A percentile compares a stretch with the other conserved stretches of the same genome.
These are phyloP conservation scores for Taphrina pruni DNA, from an alignment of 1,139 yeast species.

Conservation along the genomic window DNA sequence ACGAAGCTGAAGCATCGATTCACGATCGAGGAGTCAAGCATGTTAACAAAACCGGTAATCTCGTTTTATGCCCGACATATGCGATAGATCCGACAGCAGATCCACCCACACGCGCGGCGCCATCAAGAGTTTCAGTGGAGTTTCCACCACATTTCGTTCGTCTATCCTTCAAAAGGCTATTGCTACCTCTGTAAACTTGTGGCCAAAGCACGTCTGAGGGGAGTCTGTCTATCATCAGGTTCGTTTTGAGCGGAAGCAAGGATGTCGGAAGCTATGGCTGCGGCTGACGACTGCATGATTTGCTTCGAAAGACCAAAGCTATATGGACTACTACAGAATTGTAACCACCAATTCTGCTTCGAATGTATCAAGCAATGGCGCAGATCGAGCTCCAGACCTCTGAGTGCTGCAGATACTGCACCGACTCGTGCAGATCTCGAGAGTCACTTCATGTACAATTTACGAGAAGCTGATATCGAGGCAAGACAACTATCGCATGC, in stretches of 20 bases:
- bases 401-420: neutral
- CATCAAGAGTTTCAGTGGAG: neutral
- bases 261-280: slow-evolving; percentile 16
- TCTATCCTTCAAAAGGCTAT: neutral
- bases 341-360: slow-evolving; percentile 27
- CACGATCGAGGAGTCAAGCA: neutral
- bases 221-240: too few species aligned
- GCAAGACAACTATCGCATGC: neutral
- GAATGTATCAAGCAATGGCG: slow-evolving; percentile 18
- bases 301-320: slow-evolving; percentile 16
- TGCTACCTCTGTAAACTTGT: too few species aligned
- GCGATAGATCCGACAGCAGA: neutral
- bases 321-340: slow-evolving; percentile 22
- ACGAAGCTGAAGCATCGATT: neutral
- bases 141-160: slow-evolving; percentile 8
- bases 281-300: slow-evolving; percentile 28
- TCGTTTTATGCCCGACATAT: neutral
- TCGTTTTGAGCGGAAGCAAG: neutral
- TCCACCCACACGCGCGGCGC: neutral
- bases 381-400: neutral
- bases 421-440: neutral
- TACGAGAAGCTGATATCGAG: slow-evolving; percentile 5
- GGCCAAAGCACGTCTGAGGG: too few species aligned
- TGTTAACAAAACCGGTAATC: neutral
- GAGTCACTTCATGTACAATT: neutral